phyloP scores from a whole-genome alignment of 75 land plant species.

The Selaginella tamariscina region DNA sequence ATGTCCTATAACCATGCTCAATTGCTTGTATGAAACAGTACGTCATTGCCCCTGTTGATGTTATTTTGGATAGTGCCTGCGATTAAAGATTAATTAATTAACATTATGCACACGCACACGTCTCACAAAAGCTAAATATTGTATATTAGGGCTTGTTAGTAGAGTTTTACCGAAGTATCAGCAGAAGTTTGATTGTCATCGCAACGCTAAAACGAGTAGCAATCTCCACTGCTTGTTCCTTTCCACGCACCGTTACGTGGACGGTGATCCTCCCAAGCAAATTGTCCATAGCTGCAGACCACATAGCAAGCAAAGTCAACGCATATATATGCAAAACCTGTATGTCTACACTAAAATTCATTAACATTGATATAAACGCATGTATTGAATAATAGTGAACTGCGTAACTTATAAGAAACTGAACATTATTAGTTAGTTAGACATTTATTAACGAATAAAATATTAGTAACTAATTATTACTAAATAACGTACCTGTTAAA shows the following conservation, averaged over 20 bases:
- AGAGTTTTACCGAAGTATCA: slow-evolving; percentile 77
- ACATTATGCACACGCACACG: not conserved
- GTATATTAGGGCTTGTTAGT: too few relatives aligned
- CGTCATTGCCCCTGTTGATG: slow-evolving; percentile 96
- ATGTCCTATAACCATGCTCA: slow-evolving; percentile 65
- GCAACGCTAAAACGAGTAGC: slow-evolving; percentile 72
- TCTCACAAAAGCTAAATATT: not conserved
- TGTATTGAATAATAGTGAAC: too few relatives aligned
- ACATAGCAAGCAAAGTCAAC: too few relatives aligned
- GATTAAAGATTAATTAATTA: not conserved
- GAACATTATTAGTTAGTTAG: too few relatives aligned
- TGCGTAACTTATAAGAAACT: too few relatives aligned
- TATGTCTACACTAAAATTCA: too few relatives aligned
- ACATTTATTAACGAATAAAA: too few relatives aligned
- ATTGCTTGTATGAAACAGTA: slow-evolving; percentile 91
- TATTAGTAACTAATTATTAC: too few relatives aligned
- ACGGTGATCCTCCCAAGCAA: slow-evolving; percentile 90
- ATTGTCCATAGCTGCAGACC: slow-evolving; percentile 56
- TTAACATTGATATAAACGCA: too few relatives aligned
- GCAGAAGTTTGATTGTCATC: slow-evolving; percentile 88
- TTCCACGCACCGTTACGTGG: slow-evolving; percentile 68
- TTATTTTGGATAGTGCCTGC: slow-evolving; percentile 61
- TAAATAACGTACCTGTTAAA: not conserved
- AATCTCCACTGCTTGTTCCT: slow-evolving; percentile 84
- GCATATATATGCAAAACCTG: too few relatives aligned